Evolutionary conservation across 805 yeast species (phyloP), one percentile per base, ranked within the genome.

Genomic region (Sugiyamaella qingdaonensis): DNA sequence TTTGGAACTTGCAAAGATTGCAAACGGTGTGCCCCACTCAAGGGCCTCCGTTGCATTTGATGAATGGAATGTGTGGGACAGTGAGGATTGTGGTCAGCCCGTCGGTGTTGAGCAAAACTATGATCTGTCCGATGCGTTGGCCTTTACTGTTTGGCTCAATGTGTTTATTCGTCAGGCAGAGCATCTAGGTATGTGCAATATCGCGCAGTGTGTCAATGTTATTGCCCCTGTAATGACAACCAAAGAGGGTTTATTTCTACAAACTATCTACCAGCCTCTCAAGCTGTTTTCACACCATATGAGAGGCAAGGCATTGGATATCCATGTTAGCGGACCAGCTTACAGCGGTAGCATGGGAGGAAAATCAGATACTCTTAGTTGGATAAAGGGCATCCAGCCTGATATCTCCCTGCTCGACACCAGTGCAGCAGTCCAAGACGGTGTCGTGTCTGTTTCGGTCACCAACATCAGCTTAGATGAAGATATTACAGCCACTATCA

Each of bases 51-150:
- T 68, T 31, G 61, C 67, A 45, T 68, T 67, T 52, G 72, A 68
- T 55, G 72, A 68, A 55, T 68, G 72, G 72, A 68, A 68, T 44
- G 71, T 68, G 24, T 68, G 72, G 72, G 71, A 68, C 10, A 13
- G 49, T 16, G 57, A 68, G 58, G 69, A 69, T 10, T 67, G 60
- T 36, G 69, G 68, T 11, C 36, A 57, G 11, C 35, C n/a, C n/a
- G n/a, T 54, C n/a, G 73, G 72, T 10, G 70, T 65, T 32, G 73
- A 68, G 56, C 69, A 67, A 42, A 55, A 61, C 36, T 67, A 68
- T 46, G 61, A 62, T 13, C 58, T 68, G 11, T 53, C 68, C 24
- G 73, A 68, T 55, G 69, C 71, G 4, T 45, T 68, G 24, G 71
- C 71, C 2, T 68, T 68, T 33, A 68, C 68, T 10, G 59, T 65